Evolutionary conservation across 2,329 filamentous ascomycete species (phyloP).

Genomic region (Aspergillus ruber): DNA sequence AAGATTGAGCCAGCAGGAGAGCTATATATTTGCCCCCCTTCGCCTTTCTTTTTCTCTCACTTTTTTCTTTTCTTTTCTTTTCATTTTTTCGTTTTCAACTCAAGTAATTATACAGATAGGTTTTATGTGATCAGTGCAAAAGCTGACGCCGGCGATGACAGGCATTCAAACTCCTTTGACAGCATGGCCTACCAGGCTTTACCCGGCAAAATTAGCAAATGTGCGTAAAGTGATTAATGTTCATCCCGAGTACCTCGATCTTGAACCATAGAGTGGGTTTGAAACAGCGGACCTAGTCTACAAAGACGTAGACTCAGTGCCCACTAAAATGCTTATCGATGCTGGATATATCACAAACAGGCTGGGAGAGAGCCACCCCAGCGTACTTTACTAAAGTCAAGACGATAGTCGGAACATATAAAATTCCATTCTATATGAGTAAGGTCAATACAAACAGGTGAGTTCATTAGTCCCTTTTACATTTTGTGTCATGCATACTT

Average conservation of each 20-base stretch:
- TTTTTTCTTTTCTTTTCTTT: background rate
- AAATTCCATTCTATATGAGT: conserved; percentile 44
- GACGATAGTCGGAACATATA: conserved; percentile 35
- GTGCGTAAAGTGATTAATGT: conserved; percentile 36
- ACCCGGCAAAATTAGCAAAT: conserved; percentile 13
- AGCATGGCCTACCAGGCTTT: background rate
- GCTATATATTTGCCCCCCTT: background rate
- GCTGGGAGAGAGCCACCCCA: conserved; percentile 33
- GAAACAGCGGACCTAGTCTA: conserved; percentile 45
- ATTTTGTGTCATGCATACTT: background rate
- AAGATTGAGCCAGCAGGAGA: background rate
- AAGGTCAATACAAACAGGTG: conserved; percentile 40
- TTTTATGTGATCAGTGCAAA: background rate
- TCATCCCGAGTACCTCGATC: conserved; percentile 37
- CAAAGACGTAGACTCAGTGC: conserved; percentile 1
- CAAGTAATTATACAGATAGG: background rate
- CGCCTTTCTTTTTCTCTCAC: background rate
- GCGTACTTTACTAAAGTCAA: conserved; percentile 50
- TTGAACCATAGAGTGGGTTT: conserved; percentile 33
- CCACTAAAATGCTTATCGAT: conserved; percentile 1
- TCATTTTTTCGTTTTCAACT: background rate
- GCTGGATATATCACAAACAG: background rate
- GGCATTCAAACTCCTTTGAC: background rate
- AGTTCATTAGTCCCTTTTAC: conserved; percentile 11
- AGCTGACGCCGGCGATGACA: background rate